Evolutionary conservation across 192 early-diverging fungal genomes (phyloP).

Genomic region (Rhizoclosmatium globosum): DNA sequence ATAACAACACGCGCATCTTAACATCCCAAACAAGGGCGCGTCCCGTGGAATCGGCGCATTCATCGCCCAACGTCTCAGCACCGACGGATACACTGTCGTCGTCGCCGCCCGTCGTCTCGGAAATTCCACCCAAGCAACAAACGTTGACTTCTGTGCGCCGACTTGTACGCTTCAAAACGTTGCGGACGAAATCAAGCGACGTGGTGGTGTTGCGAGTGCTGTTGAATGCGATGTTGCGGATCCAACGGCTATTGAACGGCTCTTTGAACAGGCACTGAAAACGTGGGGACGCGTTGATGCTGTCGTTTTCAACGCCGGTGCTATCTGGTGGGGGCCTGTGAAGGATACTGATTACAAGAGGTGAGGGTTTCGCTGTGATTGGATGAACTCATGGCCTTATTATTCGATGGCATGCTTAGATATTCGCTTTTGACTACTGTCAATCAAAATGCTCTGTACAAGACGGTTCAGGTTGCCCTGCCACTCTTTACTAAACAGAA

Average conservation of each 20-base stretch:
- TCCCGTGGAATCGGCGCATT: conserved; percentile 27
- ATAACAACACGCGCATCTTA: no score
- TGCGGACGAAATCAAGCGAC: neutral
- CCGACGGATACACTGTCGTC: conserved; percentile 17
- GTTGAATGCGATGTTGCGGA: conserved; percentile 21
- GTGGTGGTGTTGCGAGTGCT: neutral
- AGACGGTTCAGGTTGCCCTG: conserved; percentile 27
- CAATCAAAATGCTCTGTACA: conserved; percentile 40
- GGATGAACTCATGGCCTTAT: neutral
- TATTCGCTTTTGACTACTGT: conserved; percentile 39
- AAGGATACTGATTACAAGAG: conserved; percentile 36
- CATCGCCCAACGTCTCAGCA: neutral
- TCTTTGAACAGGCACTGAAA: neutral
- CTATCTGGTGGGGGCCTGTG: conserved; percentile 44
- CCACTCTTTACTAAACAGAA: conserved; percentile 33
- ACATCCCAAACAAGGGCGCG: conserved; percentile 4
- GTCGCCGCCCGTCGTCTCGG: neutral
- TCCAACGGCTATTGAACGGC: neutral
- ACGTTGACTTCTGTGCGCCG: neutral
- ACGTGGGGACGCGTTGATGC: conserved; percentile 40
- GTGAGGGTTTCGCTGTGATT: neutral
- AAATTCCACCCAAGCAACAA: neutral
- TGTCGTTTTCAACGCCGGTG: conserved; percentile 50
- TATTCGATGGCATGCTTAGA: neutral
- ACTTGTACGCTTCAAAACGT: neutral